Percentiles rank a stretch among this genome's conserved stretches.
Conservation (phyloP, 148 eudicot species). For the Chenopodium album region DNA sequence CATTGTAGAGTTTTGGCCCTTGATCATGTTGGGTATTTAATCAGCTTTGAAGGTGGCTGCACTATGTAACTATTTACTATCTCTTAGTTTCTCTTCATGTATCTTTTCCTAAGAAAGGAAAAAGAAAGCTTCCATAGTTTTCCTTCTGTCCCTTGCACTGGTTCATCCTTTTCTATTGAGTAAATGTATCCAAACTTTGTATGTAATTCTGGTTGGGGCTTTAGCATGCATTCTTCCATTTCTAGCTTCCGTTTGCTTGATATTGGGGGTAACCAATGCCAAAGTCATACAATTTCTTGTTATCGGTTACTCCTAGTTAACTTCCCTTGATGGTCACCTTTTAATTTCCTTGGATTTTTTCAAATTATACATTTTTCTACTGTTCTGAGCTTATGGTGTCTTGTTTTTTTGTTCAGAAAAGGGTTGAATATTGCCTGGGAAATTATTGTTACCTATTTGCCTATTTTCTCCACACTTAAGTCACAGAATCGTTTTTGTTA, state of each 20-base stretch:
- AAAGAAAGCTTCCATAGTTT: too few species aligned
- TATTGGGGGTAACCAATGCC: background rate
- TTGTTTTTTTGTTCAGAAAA: too few species aligned
- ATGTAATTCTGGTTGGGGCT: background rate
- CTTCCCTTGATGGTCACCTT: too few species aligned
- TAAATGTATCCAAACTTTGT: background rate
- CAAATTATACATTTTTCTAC: too few species aligned
- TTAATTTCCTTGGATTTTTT: too few species aligned
- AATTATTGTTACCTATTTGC: too few species aligned
- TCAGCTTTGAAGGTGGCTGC: background rate
- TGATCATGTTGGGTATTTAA: background rate
- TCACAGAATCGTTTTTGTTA: too few species aligned
- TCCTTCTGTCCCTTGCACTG: background rate
- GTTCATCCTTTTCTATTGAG: background rate
- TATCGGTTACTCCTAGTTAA: too few species aligned
- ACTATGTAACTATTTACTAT: background rate
- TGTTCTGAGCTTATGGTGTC: too few species aligned
- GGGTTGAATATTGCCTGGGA: too few species aligned
- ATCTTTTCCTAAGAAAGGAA: background rate
- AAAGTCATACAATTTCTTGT: too few species aligned
- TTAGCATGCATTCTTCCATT: background rate
- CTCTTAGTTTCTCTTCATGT: background rate
- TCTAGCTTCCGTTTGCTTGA: background rate
- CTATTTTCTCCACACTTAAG: too few species aligned
- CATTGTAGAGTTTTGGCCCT: background rate